These are phyloP conservation scores for Lathyrus aphaca DNA, from an alignment of 306 rosid species.

Conservation along the genomic window DNA sequence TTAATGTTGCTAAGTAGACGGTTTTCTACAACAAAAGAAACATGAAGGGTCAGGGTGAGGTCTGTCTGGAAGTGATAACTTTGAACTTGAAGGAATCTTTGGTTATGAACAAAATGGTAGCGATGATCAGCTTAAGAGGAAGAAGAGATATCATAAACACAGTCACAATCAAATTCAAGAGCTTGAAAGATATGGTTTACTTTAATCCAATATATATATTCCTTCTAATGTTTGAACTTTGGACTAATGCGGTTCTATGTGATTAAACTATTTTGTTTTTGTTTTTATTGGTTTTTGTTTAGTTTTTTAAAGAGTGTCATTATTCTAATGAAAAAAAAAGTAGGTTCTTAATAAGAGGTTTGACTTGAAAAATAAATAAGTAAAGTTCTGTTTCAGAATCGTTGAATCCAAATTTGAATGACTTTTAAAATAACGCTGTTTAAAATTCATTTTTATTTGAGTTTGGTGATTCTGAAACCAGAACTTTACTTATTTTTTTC, in stretches of 20 bases:
- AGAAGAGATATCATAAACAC: constrained; percentile 90
- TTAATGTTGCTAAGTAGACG: constrained; percentile 27
- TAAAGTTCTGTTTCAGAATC: constrained; percentile 96
- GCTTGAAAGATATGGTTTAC: constrained; percentile 65
- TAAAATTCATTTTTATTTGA: constrained; percentile 77
- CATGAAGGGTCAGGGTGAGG: constrained; percentile 73
- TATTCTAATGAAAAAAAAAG: constrained; percentile 98
- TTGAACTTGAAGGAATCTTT: constrained; percentile 59
- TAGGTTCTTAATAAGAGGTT: constrained; percentile 75
- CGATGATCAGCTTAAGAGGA: constrained; percentile 60
- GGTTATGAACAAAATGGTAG: constrained; percentile 85
- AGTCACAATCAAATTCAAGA: constrained; percentile 89
- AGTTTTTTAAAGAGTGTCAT: constrained; percentile 93
- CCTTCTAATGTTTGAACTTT: background rate
- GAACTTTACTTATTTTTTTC: too few relatives aligned
- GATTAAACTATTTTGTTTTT: constrained; percentile 20
- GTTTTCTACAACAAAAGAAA: constrained; percentile 58
- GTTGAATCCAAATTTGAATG: constrained; percentile 83
- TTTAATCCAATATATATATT: background rate
- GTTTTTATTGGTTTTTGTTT: constrained; percentile 1
- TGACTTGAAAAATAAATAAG: constrained; percentile 81
- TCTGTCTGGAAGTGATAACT: constrained; percentile 82
- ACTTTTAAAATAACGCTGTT: background rate
- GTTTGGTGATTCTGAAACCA: constrained; percentile 67
- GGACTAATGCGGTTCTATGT: background rate